A percentile compares a stretch with the other conserved stretches of the same genome.
Conservation (phyloP, 768 basidiomycete genomes). For the Lepiota brunneoincarnata region DNA sequence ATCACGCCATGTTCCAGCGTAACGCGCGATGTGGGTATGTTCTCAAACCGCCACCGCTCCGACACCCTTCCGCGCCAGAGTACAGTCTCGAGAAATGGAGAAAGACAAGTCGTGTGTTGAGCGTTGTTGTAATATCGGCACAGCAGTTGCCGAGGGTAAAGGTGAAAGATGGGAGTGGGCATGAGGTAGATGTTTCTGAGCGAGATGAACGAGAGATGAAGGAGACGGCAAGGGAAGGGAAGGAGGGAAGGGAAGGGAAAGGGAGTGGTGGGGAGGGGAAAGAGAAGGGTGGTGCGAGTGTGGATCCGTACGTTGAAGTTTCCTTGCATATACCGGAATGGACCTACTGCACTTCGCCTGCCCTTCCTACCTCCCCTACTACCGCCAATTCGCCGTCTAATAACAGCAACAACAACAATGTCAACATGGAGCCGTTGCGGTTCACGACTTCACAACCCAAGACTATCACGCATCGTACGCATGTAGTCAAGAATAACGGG, state of each 20-base stretch:
- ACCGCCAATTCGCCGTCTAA: background rate
- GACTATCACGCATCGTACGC: conserved; percentile 56
- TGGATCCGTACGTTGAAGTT: conserved; percentile 70
- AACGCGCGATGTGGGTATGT: conserved; percentile 92
- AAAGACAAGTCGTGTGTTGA: conserved; percentile 59
- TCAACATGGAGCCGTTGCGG: conserved; percentile 12
- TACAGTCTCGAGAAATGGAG: conserved; percentile 44
- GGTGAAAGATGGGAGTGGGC: conserved; percentile 40
- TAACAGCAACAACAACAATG: no score
- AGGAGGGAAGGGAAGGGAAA: background rate
- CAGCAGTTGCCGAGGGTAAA: conserved; percentile 68
- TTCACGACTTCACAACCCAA: conserved; percentile 22
- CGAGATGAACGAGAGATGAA: background rate
- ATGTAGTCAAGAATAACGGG: conserved; percentile 81
- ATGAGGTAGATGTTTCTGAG: conserved; percentile 11
- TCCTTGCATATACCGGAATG: conserved; percentile 79
- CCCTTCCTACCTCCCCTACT: background rate
- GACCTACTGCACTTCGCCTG: conserved; percentile 28
- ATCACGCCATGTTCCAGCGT: conserved; percentile 93
- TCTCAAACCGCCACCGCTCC: conserved; percentile 80
- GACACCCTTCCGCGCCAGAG: conserved; percentile 47
- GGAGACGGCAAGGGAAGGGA: background rate
- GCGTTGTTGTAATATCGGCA: conserved; percentile 46
- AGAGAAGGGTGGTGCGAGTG: conserved; percentile 10
- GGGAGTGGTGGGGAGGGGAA: background rate